These are phyloP conservation scores for Nigrospora oryzae DNA, from an alignment of 2,329 filamentous ascomycete species.

Conservation along the genomic window DNA sequence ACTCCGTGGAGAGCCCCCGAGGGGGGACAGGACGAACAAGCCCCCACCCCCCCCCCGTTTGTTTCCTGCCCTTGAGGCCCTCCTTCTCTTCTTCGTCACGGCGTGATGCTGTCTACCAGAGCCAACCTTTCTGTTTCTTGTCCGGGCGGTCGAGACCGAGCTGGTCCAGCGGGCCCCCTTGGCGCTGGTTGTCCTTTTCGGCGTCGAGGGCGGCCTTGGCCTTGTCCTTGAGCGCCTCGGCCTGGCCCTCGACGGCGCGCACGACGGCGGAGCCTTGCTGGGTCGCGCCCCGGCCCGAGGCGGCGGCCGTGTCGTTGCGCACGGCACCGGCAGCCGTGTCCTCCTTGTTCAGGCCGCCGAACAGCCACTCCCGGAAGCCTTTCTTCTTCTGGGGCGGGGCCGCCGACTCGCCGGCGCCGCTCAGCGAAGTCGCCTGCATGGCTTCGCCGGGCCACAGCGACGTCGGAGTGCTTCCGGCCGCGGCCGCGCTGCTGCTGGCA, in stretches of 20 bases:
- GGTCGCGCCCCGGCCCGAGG: slow-evolving; percentile 13
- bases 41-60: too few relatives aligned
- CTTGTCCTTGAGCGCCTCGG: slow-evolving; percentile 25
- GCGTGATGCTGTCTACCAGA: slow-evolving; percentile 22
- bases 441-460: slow-evolving; percentile 13
- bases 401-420: slow-evolving; percentile 7
- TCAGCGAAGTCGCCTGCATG: slow-evolving; percentile 10
- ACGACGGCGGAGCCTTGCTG: slow-evolving; percentile 14
- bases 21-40: too few relatives aligned
- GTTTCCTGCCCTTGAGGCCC: too few relatives aligned
- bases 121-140: slow-evolving; percentile 33
- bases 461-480: slow-evolving; percentile 9
- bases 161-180: slow-evolving; percentile 41
- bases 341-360: slow-evolving; percentile 27
- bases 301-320: too few relatives aligned
- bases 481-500: slow-evolving; percentile 19
- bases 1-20: too few relatives aligned
- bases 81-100: too few relatives aligned
- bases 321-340: slow-evolving; percentile 19
- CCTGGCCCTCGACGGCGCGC: slow-evolving; percentile 21
- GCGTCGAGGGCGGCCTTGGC: slow-evolving; percentile 35
- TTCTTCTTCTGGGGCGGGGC: slow-evolving; percentile 10
- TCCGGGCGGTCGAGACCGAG: slow-evolving; percentile 29
- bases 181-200: slow-evolving; percentile 42
- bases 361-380: slow-evolving; percentile 26